These are phyloP conservation scores for Stachybotrys elegans DNA, from an alignment of 2,329 filamentous ascomycete species.

Conservation along the genomic window DNA sequence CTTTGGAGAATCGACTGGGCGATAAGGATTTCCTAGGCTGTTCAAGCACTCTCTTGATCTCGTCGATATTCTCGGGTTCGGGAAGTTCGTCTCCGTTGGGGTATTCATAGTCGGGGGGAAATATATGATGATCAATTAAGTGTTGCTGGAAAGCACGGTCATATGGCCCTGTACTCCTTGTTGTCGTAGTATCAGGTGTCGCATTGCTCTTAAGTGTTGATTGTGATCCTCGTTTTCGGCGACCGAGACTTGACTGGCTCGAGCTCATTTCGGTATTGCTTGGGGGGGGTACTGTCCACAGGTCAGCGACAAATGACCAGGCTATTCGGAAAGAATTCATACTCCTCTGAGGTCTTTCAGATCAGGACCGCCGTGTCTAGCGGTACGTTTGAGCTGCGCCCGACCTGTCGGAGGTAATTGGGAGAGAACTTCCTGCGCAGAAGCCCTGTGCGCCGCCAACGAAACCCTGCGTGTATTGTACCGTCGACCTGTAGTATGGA, in stretches of 20 bases:
- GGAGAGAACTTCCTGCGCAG: conserved; percentile 2
- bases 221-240: conserved; percentile 7
- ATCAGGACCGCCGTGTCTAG: conserved; percentile 7
- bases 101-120: conserved; percentile 10
- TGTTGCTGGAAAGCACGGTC: conserved; percentile 14
- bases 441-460: conserved; percentile 2
- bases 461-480: conserved; percentile 5
- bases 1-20: conserved; percentile 25
- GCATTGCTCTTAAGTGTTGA: conserved; percentile 4
- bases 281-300: not conserved
- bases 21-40: conserved; percentile 26
- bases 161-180: conserved; percentile 13
- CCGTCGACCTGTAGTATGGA: not conserved
- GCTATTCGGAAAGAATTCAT: not conserved
- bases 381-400: conserved; percentile 3
- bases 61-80: conserved; percentile 13
- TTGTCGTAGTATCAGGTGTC: conserved; percentile 6
- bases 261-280: conserved; percentile 6
- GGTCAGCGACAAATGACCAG: not conserved
- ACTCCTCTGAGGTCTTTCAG: conserved; percentile 5
- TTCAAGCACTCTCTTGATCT: conserved; percentile 10
- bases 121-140: conserved; percentile 12
- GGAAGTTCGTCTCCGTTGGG: conserved; percentile 8
- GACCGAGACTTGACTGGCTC: conserved; percentile 5
- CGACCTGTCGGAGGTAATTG: not conserved